Percentiles rank a stretch among this genome's conserved stretches.
Conservation (phyloP, 345 rosid species). For the Lepidium africanum region DNA sequence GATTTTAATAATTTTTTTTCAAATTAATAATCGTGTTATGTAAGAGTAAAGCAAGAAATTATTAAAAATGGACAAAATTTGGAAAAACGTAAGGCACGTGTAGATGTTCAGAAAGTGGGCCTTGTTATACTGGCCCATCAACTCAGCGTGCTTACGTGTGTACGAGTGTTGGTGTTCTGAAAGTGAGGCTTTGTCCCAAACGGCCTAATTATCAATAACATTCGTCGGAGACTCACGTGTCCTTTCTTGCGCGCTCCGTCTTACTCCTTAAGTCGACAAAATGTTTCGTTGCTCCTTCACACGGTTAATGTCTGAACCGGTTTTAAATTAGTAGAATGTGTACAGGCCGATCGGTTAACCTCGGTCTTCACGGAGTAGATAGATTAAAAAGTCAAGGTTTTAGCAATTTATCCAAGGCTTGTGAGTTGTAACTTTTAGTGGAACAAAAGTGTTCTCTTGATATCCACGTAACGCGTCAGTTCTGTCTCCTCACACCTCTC, state of each 20-base stretch:
- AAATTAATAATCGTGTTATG: background rate
- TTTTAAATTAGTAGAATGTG: background rate
- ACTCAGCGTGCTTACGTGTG: background rate
- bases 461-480: slow-evolving; percentile 17
- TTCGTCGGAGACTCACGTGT: slow-evolving; percentile 1
- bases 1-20: background rate
- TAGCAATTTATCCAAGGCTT: background rate
- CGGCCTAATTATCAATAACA: background rate
- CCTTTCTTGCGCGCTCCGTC: background rate
- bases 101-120: background rate
- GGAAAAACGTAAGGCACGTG: background rate
- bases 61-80: background rate
- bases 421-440: background rate
- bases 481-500: slow-evolving; percentile 9
- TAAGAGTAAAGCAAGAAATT: background rate
- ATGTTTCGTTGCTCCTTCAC: background rate
- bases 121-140: slow-evolving; percentile 13
- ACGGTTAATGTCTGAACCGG: background rate
- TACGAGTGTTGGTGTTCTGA: background rate
- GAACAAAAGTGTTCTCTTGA: slow-evolving; percentile 6
- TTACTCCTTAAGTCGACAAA: background rate
- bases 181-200: background rate
- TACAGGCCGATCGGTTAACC: background rate
- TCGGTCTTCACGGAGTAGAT: background rate
- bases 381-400: background rate